phyloP scores from a whole-genome alignment of 768 basidiomycete species.

The Hypholoma sublateritium region DNA sequence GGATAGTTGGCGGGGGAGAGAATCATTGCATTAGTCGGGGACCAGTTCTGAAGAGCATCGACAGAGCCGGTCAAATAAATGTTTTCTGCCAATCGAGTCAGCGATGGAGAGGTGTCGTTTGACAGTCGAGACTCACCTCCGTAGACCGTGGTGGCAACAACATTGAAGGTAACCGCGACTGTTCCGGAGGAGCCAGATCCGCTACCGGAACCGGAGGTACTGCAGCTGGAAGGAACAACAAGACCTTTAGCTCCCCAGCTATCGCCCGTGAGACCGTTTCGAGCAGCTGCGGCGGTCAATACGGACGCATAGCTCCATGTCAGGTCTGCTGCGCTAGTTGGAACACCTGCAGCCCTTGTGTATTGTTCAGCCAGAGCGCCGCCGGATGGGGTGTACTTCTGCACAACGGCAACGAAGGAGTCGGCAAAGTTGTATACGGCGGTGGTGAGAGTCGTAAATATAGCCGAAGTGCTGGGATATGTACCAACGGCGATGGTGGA shows the following conservation, averaged over 20 bases:
- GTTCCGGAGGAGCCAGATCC: slow-evolving; percentile 18
- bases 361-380: slow-evolving; percentile 71
- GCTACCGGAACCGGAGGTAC: slow-evolving; percentile 14
- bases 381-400: slow-evolving; percentile 60
- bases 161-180: slow-evolving; percentile 62
- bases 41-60: slow-evolving; percentile 59
- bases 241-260: slow-evolving; percentile 71
- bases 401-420: slow-evolving; percentile 54
- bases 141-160: slow-evolving; percentile 55
- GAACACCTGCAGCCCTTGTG: slow-evolving; percentile 45
- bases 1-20: slow-evolving; percentile 61
- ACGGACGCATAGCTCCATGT: slow-evolving; percentile 81
- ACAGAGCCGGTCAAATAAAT: slow-evolving; percentile 68
- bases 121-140: slow-evolving; percentile 46
- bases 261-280: slow-evolving; percentile 42
- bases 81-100: slow-evolving; percentile 45
- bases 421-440: slow-evolving; percentile 62
- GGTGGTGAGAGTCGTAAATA: slow-evolving; percentile 46
- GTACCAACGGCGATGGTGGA: slow-evolving; percentile 49
- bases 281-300: slow-evolving; percentile 56
- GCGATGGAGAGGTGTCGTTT: not conserved
- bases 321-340: slow-evolving; percentile 60
- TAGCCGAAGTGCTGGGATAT: slow-evolving; percentile 44
- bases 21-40: slow-evolving; percentile 51
- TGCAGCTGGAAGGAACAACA: slow-evolving; percentile 45